Base-by-base conservation (phyloP, 73 alveolate species). In the Strombidium stylifer region DNA sequence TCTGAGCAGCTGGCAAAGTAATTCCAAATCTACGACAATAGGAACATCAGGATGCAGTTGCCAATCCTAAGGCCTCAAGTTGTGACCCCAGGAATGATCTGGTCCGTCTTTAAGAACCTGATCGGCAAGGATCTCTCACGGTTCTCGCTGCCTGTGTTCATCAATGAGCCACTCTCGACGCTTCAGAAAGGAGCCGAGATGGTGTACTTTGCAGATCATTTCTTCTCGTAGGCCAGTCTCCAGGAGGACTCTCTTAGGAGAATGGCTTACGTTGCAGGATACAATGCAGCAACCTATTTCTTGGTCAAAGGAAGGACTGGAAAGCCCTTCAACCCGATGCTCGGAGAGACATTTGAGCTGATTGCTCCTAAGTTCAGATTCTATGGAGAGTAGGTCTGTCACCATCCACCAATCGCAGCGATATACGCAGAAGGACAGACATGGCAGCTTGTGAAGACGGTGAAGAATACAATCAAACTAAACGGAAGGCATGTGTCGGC, bases 291-390 rank as follows among this genome's bases (percentile, higher is more conserved):
- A 0, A 49, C 69, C 39, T 84, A 73, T 45, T 25, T 53, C 18
- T n/a, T 59, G 15, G 60, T 42, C 49, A 84, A 51, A 21, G 73
- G 64, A 37, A 69, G 96, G 61, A 75, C 77, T 46, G 55, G 54
- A 54, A 94, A 94, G 70, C 95, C 97, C 26, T 94, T 91, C 59
- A 94, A 94, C 69, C 97, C 99, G 16, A 25, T 94, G 10, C 69
- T 94, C 32, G 95, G 94, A 55, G 99, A 94, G 80, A 92, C 99
- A 0, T 94, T 69, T 66, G 99, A 94, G 73, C 67, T 88, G 36
- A 68, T 77, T 3, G 81, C 83, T 56, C 59, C 47, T 28, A 31
- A 71, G 14, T 93, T 51, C 60, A 73, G 94, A 62, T 83, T 66
- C 72, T 35, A 86, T 36, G 64, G 92, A 19, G 98, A 93, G 53